A percentile compares a stretch with the other conserved stretches of the same genome.
phyloP scores from a whole-genome alignment of 2,329 filamentous ascomycete genomes.

The Aspergillus sp. region DNA sequence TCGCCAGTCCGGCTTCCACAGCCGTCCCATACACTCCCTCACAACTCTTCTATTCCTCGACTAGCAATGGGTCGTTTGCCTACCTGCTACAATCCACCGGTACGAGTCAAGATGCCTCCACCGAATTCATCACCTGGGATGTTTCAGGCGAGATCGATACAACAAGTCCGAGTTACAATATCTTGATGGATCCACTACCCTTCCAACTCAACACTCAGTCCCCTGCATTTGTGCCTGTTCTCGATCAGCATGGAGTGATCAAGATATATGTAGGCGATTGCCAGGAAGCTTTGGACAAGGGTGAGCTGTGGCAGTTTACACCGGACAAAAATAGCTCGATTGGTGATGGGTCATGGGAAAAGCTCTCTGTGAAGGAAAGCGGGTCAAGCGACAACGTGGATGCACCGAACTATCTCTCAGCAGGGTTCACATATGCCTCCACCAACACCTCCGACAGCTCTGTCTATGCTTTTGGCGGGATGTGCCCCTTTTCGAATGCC shows the following conservation, averaged over 20 bases:
- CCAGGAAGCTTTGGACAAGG: slow-evolving; percentile 50
- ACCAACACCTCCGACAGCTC: slow-evolving; percentile 54
- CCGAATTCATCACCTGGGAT: slow-evolving; percentile 65
- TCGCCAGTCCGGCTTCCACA: slow-evolving; percentile 29
- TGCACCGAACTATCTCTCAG: slow-evolving; percentile 60
- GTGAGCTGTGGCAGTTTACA: slow-evolving; percentile 69
- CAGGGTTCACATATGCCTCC: slow-evolving; percentile 66
- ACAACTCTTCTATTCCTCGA: slow-evolving; percentile 62
- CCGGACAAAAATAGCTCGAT: slow-evolving; percentile 45
- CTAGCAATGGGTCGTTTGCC: slow-evolving; percentile 55
- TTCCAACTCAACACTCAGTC: slow-evolving; percentile 44
- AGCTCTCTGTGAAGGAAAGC: slow-evolving; percentile 40
- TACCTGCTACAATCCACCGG: slow-evolving; percentile 69
- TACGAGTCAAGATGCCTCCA: slow-evolving; percentile 46
- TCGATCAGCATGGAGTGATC: slow-evolving; percentile 69
- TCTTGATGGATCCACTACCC: slow-evolving; percentile 30
- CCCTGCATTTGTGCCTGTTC: slow-evolving; percentile 69
- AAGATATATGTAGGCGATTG: slow-evolving; percentile 76
- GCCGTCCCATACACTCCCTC: slow-evolving; percentile 77
- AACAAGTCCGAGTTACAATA: slow-evolving; percentile 41
- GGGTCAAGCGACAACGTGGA: slow-evolving; percentile 34
- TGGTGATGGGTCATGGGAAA: slow-evolving; percentile 59
- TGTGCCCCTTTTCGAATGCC: slow-evolving; percentile 67
- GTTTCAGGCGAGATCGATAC: slow-evolving; percentile 60
- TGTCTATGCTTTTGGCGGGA: slow-evolving; percentile 79